Conservation (phyloP, 2,329 filamentous ascomycete genomes). For the Xylaria sp. region DNA sequence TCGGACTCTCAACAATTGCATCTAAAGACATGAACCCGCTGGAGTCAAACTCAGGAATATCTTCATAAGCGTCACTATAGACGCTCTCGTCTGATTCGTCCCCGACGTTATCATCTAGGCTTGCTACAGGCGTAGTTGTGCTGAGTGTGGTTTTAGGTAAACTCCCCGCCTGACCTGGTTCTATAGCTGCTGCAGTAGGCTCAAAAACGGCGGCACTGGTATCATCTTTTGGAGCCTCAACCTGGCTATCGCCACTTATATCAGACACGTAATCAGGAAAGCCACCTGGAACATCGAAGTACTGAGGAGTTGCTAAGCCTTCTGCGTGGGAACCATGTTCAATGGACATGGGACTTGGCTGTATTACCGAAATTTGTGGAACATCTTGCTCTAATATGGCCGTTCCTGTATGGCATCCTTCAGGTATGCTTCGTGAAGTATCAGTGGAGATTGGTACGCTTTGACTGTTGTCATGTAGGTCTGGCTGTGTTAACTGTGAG, state of each 20-base stretch:
- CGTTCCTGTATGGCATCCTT: not conserved
- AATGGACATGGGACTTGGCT: slow-evolving; percentile 55
- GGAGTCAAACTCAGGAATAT: slow-evolving; percentile 72
- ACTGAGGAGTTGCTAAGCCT: slow-evolving; percentile 44
- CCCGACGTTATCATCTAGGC: slow-evolving; percentile 53
- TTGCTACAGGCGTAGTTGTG: slow-evolving; percentile 47
- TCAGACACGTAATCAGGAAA: slow-evolving; percentile 61
- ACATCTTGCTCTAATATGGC: slow-evolving; percentile 42
- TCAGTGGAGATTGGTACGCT: slow-evolving; percentile 34
- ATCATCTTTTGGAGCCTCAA: slow-evolving; percentile 10
- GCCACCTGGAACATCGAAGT: slow-evolving; percentile 67
- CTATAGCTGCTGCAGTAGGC: slow-evolving; percentile 41
- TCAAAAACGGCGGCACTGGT: slow-evolving; percentile 42
- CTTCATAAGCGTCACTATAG: slow-evolving; percentile 83
- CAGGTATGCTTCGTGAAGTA: slow-evolving; percentile 31
- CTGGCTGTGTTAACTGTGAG: slow-evolving; percentile 40
- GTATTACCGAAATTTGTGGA: slow-evolving; percentile 59
- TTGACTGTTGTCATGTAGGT: slow-evolving; percentile 36
- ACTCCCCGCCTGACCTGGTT: slow-evolving; percentile 32
- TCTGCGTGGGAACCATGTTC: slow-evolving; percentile 31
- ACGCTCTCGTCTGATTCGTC: slow-evolving; percentile 62
- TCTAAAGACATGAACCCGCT: slow-evolving; percentile 78
- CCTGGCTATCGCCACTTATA: slow-evolving; percentile 4
- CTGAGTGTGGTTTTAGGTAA: slow-evolving; percentile 48
- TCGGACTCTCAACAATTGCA: slow-evolving; percentile 74